Percentiles rank a stretch among this genome's conserved stretches.
phyloP scores from a whole-genome alignment of 2,329 filamentous ascomycete genomes.

The Colletotrichum liaoningense region DNA sequence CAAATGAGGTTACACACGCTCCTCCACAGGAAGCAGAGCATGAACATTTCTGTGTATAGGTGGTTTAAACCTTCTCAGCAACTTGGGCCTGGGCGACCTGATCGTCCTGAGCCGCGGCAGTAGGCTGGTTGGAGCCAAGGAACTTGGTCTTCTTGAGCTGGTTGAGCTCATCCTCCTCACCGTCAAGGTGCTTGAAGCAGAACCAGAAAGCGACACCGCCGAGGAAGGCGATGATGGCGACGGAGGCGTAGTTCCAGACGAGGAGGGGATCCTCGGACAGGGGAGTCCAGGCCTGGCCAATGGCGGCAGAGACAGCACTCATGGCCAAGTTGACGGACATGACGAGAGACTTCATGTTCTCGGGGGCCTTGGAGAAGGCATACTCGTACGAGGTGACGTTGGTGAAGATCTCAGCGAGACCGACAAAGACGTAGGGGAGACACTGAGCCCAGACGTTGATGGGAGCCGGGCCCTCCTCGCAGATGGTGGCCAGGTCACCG shows the following conservation, averaged over 20 bases:
- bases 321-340: slow-evolving; percentile 77
- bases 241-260: slow-evolving; percentile 77
- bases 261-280: slow-evolving; percentile 73
- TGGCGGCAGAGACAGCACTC: slow-evolving; percentile 74
- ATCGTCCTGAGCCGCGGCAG: slow-evolving; percentile 30
- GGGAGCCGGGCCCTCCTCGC: slow-evolving; percentile 60
- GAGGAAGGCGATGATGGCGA: slow-evolving; percentile 71
- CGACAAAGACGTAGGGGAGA: slow-evolving; percentile 62
- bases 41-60: not conserved
- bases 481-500: slow-evolving; percentile 64
- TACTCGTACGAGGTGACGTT: slow-evolving; percentile 76
- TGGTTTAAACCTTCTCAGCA: slow-evolving; percentile 24
- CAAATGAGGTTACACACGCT: slow-evolving; percentile 6
- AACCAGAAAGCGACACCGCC: slow-evolving; percentile 77
- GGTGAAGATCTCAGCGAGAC: slow-evolving; percentile 64
- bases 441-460: slow-evolving; percentile 75
- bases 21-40: not conserved
- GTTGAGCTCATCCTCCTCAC: slow-evolving; percentile 76
- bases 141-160: slow-evolving; percentile 62
- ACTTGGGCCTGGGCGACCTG: not conserved
- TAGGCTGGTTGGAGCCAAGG: slow-evolving; percentile 53
- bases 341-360: slow-evolving; percentile 85
- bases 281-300: slow-evolving; percentile 76
- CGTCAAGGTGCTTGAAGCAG: slow-evolving; percentile 73
- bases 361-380: slow-evolving; percentile 81